Percentiles rank a stretch among this genome's conserved stretches.
phyloP scores from a whole-genome alignment of 495 filamentous ascomycete genomes.

The Xylaria palmicola region DNA sequence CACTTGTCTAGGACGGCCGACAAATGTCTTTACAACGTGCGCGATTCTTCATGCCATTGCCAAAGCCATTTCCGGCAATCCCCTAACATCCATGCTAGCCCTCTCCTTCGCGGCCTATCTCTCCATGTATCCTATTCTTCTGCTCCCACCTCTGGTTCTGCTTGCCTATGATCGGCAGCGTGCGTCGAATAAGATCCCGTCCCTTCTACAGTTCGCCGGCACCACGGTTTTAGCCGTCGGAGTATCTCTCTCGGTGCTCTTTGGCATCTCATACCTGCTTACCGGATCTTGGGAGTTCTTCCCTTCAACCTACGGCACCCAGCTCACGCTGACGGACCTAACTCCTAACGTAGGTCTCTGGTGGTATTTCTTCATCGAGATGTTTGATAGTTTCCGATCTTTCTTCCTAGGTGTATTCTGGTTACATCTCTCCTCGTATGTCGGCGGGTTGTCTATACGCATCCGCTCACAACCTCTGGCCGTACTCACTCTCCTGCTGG shows the following conservation, averaged over 20 bases:
- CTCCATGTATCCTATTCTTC: conserved; percentile 83
- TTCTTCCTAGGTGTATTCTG: conserved; percentile 99
- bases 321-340: conserved; percentile 85
- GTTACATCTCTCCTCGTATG: conserved; percentile 88
- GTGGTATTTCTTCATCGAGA: conserved; percentile 99
- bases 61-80: conserved; percentile 73
- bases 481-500: conserved; percentile 74
- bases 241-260: conserved; percentile 52
- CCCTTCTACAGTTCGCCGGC: conserved; percentile 46
- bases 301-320: conserved; percentile 84
- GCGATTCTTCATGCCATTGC: conserved; percentile 83
- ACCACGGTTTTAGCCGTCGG: conserved; percentile 50
- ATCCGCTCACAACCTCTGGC: conserved; percentile 83
- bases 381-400: conserved; percentile 96
- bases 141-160: conserved; percentile 79
- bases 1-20: conserved; percentile 89
- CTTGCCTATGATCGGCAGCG: conserved; percentile 72
- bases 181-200: conserved; percentile 31
- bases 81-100: conserved; percentile 77
- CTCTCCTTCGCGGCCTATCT: conserved; percentile 85
- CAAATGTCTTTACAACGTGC: conserved; percentile 85
- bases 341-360: conserved; percentile 94
- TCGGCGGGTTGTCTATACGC: conserved; percentile 77
- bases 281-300: conserved; percentile 86
- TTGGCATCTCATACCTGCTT: conserved; percentile 70